phyloP scores from a whole-genome alignment of 2,329 filamentous ascomycete species.

The Trichophyton rubrum region DNA sequence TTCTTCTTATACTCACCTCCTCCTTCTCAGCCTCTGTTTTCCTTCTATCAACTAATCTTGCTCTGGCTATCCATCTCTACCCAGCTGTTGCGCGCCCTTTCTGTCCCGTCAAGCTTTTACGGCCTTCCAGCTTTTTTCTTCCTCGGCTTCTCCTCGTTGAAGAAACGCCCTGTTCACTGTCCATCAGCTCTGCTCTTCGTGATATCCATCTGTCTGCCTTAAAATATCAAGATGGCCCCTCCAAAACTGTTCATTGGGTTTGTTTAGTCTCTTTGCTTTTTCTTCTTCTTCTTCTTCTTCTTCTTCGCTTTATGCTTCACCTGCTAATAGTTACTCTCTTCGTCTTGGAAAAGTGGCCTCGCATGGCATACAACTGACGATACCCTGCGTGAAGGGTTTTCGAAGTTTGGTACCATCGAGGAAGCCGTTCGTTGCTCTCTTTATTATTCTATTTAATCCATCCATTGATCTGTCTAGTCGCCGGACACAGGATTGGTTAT shows the following conservation, averaged over 20 bases:
- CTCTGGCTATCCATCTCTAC: too few relatives aligned
- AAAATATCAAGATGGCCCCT: neutral
- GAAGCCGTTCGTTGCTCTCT: slow-evolving; percentile 65
- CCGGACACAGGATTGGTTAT: neutral
- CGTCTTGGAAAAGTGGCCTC: slow-evolving; percentile 55
- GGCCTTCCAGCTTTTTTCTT: neutral
- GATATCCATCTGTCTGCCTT: neutral
- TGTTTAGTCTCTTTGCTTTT: slow-evolving; percentile 36
- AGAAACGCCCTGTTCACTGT: neutral
- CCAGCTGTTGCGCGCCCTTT: neutral
- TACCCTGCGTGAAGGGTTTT: slow-evolving; percentile 79
- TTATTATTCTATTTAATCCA: neutral
- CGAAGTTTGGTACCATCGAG: slow-evolving; percentile 79
- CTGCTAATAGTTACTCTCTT: slow-evolving; percentile 8
- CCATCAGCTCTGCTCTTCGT: neutral
- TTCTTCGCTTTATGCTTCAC: neutral
- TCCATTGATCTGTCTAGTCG: neutral
- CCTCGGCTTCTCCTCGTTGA: neutral
- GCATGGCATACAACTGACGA: slow-evolving; percentile 95
- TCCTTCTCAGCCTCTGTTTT: neutral
- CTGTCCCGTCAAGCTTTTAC: neutral
- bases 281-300: neutral
- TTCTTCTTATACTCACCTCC: neutral
- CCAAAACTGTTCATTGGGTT: slow-evolving; percentile 86
- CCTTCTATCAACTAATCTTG: too few relatives aligned